Percentiles rank a stretch among this genome's conserved stretches.
Conservation (phyloP, 1,284 basidiomycete genomes). For the Anthracocystis walkeri region DNA sequence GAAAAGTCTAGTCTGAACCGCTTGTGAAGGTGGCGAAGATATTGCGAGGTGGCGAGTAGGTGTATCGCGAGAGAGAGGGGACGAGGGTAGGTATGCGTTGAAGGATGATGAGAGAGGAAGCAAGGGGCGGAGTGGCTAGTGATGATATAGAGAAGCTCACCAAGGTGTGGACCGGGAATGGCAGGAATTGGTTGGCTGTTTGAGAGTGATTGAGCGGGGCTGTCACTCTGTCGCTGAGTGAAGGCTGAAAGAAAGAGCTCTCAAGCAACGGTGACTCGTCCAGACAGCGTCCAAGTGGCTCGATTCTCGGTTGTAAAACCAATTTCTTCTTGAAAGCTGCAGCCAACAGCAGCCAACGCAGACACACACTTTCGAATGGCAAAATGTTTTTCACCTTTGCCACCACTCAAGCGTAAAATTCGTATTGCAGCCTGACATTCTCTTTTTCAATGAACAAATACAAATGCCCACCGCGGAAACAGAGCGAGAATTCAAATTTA, state of each 20-base stretch:
- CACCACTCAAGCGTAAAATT: not conserved
- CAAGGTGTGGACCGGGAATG: not conserved
- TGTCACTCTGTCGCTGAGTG: not conserved
- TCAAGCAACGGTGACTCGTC: constrained; percentile 22
- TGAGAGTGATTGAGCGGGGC: constrained; percentile 1
- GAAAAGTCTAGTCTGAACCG: no score
- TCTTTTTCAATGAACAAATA: not conserved
- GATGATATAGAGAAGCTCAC: not conserved
- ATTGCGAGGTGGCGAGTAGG: not conserved
- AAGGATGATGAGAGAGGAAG: not conserved
- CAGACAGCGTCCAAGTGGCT: not conserved
- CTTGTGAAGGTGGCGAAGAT: not conserved
- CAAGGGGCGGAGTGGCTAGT: not conserved
- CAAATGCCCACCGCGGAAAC: constrained; percentile 3
- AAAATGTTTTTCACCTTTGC: constrained; percentile 12
- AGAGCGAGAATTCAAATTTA: not conserved
- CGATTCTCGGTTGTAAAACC: no score
- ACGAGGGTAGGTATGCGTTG: not conserved
- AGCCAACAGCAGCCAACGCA: not conserved
- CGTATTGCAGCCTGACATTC: constrained; percentile 11
- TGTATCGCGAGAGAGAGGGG: not conserved
- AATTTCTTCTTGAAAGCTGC: constrained; percentile 1
- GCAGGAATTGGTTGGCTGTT: no score
- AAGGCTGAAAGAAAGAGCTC: no score
- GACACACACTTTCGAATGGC: not conserved